Evolutionary conservation across 2,329 filamentous ascomycete species (phyloP), one percentile per base, ranked within the genome.

Genomic region (Teratosphaeria nubilosa): DNA sequence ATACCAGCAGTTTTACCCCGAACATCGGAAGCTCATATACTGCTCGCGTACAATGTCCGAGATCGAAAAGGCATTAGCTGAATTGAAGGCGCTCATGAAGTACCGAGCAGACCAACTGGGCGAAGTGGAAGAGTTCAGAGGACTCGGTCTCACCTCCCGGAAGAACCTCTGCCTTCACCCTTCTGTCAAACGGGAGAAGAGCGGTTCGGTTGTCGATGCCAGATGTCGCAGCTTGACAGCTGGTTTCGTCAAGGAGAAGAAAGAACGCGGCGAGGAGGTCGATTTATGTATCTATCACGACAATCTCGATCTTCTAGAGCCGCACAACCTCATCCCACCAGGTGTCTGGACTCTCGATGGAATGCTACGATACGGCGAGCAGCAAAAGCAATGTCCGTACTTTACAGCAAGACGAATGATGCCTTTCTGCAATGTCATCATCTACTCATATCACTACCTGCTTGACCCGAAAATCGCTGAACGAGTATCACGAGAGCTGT

Each of bases 41-140:
- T 99, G 94, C 78, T 99, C 94, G 63, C 91, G 94, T 77, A 99
- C 94, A 58, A 99, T 99, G 91, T 99, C 94, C 41, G 94, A 99
- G 77, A 99, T 99, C 69, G 94, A 99, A 72, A 99, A 99, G 76
- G 94, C 95, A 0, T 76, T 99, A 56, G 89, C 90, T 10, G 94
- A 99, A 74, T 73, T 99, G 66, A 91, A 94, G 72, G 86, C 86
- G 25, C 76, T 99, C 56, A 99, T 99, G 91, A 95, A 95, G 70
- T 97, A 96, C 70, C 87, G 94, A 16, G 79, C 90, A 5, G 83
- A 96, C 63, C 85, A 96, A 72, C 82, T 99, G n/a, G 94, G 94
- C 0, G 80, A 87, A 59, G 87, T 87, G 63, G 94, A 99, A 73
- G 92, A 99, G 20, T 99, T 99, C 66, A 83, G 94, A 55, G 94